Conservation (phyloP, 345 rosid genomes). For the Pugionium cornutum region DNA sequence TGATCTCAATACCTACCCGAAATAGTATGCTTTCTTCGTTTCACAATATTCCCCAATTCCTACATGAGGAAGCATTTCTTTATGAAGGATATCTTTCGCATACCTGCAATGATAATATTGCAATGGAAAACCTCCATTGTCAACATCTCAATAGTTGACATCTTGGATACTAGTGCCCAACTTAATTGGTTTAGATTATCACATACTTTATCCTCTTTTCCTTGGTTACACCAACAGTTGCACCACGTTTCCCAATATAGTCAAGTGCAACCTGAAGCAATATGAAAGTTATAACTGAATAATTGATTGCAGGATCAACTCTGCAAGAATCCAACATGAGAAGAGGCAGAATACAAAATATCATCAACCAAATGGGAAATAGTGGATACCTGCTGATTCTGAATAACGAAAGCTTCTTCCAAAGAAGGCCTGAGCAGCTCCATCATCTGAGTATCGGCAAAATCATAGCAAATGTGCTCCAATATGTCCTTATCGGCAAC, state of each 20-base stretch:
- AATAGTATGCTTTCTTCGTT: conserved; percentile 95
- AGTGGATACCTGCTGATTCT: conserved; percentile 77
- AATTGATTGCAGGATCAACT: conserved; percentile 18
- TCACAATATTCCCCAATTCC: conserved; percentile 85
- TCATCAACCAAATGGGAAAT: conserved; percentile 6
- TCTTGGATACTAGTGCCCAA: conserved; percentile 20
- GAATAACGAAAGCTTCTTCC: conserved; percentile 99
- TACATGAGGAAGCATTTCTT: conserved; percentile 98
- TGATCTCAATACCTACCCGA: conserved; percentile 59
- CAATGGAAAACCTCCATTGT: conserved; percentile 31
- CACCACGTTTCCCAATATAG: conserved; percentile 93
- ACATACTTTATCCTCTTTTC: conserved; percentile 91
- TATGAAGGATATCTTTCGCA: conserved; percentile 92
- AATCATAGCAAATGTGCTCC: conserved; percentile 92
- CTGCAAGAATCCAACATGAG: conserved; percentile 5
- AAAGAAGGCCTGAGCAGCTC: conserved; percentile 94
- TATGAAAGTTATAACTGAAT: not conserved
- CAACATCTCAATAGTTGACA: conserved; percentile 29
- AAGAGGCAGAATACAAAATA: not conserved
- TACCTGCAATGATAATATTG: conserved; percentile 53
- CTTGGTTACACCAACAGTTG: conserved; percentile 88
- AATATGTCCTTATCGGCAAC: conserved; percentile 95
- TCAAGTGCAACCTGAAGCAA: conserved; percentile 79
- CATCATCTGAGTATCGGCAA: conserved; percentile 92
- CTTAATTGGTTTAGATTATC: conserved; percentile 26